Conservation (phyloP, 2,329 filamentous ascomycete genomes). For the Neocatenulostroma microsporum region DNA sequence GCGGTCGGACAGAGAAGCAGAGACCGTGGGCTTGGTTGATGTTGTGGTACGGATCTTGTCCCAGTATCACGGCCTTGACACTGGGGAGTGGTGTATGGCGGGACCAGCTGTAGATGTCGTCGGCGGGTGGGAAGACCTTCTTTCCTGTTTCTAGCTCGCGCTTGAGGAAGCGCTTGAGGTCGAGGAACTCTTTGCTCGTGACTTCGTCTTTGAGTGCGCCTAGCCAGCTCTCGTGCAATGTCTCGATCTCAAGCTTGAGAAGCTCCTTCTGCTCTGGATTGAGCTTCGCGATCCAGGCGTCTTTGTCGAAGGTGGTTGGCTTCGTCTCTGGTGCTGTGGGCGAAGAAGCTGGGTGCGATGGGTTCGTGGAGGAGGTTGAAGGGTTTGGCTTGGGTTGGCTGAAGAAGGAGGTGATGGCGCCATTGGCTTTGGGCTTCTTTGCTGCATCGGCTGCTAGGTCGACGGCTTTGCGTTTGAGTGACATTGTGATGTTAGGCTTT, state of each 20-base stretch:
- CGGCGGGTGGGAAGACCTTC: conserved; percentile 77
- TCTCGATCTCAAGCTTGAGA: conserved; percentile 83
- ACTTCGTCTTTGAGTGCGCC: conserved; percentile 82
- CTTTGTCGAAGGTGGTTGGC: conserved; percentile 67
- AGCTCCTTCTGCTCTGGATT: conserved; percentile 74
- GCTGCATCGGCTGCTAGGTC: conserved; percentile 36
- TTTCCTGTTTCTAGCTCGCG: conserved; percentile 64
- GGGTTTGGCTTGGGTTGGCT: conserved; percentile 52
- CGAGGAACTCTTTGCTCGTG: conserved; percentile 68
- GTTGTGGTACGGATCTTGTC: conserved; percentile 97
- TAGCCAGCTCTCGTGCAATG: conserved; percentile 85
- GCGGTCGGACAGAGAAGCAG: conserved; percentile 87
- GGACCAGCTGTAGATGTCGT: conserved; percentile 96
- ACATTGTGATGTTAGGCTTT: no score
- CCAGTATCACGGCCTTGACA: conserved; percentile 88
- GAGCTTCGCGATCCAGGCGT: conserved; percentile 75
- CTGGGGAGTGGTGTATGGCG: conserved; percentile 80
- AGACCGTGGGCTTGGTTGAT: conserved; percentile 91
- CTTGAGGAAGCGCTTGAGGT: conserved; percentile 79
- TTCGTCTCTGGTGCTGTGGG: conserved; percentile 28
- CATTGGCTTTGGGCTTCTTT: conserved; percentile 53
- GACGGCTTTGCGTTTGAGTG: conserved; percentile 45
- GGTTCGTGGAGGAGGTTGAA: conserved; percentile 24
- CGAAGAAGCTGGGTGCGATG: conserved; percentile 20
- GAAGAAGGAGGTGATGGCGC: conserved; percentile 86